These are phyloP conservation scores for Chlamydomonas asymmetrica DNA, from an alignment of 139 green algal genomes.

Conservation along the genomic window DNA sequence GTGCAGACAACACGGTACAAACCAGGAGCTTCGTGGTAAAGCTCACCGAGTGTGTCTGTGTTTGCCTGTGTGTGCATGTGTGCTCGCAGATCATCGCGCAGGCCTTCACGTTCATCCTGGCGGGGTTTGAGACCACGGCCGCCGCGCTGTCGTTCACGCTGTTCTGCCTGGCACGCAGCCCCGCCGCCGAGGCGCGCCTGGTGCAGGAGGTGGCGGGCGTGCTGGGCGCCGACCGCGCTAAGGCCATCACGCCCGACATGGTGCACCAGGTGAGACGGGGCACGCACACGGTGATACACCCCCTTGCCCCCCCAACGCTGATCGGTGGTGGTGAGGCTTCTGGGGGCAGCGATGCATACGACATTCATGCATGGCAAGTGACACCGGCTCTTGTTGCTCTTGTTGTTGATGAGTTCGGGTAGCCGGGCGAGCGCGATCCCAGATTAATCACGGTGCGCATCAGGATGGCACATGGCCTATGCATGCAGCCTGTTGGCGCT, in stretches of 20 bases:
- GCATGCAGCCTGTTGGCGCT: too few species aligned
- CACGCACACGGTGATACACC: neutral
- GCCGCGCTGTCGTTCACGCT: conserved; percentile 41
- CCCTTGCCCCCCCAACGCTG: neutral
- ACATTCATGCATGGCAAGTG: neutral
- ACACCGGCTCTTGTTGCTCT: neutral
- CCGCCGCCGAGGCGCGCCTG: conserved; percentile 12
- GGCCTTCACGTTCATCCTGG: conserved; percentile 19
- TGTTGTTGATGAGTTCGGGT: too few species aligned
- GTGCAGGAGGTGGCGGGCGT: conserved; percentile 11
- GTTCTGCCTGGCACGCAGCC: conserved; percentile 36
- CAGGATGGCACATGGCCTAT: too few species aligned
- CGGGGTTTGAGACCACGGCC: conserved; percentile 50
- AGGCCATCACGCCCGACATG: neutral
- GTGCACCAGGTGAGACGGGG: neutral
- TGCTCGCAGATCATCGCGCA: conserved; percentile 17
- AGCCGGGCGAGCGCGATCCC: too few species aligned
- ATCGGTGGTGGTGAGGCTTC: neutral
- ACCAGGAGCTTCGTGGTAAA: neutral
- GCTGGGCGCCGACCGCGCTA: neutral
- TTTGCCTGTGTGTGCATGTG: too few species aligned
- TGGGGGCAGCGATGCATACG: neutral
- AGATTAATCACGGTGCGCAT: too few species aligned
- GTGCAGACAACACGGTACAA: neutral
- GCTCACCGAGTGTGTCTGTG: neutral